Percentiles rank a stretch among this genome's conserved stretches.
phyloP scores from a whole-genome alignment of 345 rosid species.

The Salix arbutifolia region DNA sequence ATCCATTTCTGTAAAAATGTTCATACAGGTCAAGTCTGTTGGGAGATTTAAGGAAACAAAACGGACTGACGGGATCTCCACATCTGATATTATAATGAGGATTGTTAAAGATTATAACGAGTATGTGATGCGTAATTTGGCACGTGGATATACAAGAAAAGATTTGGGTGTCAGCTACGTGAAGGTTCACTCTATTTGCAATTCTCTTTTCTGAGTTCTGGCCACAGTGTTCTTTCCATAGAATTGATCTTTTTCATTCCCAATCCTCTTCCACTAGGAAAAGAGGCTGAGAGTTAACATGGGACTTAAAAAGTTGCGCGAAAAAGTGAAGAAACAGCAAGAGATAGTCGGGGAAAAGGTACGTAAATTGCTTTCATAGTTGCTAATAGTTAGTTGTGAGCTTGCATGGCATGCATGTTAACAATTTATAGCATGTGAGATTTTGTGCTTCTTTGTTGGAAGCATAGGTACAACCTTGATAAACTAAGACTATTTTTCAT shows the following conservation, averaged over 20 bases:
- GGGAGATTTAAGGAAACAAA: constrained; percentile 68
- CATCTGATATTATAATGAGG: constrained; percentile 67
- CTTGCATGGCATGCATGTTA: background rate
- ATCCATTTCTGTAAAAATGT: background rate
- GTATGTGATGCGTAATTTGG: constrained; percentile 66
- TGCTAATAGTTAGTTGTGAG: background rate
- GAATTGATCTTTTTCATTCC: background rate
- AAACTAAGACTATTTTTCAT: background rate
- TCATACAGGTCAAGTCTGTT: constrained; percentile 40
- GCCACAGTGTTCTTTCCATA: background rate
- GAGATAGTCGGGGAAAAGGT: constrained; percentile 48
- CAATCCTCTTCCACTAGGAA: constrained; percentile 35
- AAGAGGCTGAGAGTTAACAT: constrained; percentile 62
- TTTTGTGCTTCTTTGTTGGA: background rate
- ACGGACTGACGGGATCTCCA: constrained; percentile 68
- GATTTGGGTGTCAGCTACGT: constrained; percentile 69
- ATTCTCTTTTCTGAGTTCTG: background rate
- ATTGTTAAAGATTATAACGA: constrained; percentile 71
- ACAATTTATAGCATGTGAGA: background rate
- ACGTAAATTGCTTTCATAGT: background rate
- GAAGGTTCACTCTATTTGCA: constrained; percentile 34
- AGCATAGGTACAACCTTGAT: background rate
- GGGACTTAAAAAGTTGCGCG: constrained; percentile 49
- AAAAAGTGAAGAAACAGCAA: constrained; percentile 67
- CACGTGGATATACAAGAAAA: constrained; percentile 64